These are phyloP conservation scores for Dictyostelium citrinum DNA, from an alignment of 78 protist genomes.

Conservation along the genomic window DNA sequence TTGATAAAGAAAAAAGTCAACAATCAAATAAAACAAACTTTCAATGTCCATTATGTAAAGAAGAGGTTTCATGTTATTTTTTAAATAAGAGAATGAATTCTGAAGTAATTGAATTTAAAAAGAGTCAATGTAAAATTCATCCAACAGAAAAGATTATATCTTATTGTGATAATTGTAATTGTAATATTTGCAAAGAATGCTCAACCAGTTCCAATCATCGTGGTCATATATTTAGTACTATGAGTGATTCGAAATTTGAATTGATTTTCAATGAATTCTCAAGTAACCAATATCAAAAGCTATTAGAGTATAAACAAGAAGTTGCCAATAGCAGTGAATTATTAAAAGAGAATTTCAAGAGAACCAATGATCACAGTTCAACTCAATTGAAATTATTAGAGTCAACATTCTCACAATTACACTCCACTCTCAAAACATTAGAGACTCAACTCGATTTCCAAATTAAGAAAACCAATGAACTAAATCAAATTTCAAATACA, in stretches of 20 bases:
- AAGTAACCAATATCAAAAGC: neutral
- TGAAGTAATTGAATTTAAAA: neutral
- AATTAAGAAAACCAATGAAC: neutral
- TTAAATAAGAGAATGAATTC: neutral
- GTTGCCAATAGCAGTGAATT: neutral
- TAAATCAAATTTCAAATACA: neutral
- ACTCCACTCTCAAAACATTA: neutral
- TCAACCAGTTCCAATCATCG: neutral
- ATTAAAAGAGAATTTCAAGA: neutral
- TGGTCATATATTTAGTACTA: neutral
- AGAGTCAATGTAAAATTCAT: conserved; percentile 2
- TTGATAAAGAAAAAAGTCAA: neutral
- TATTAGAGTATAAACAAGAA: neutral
- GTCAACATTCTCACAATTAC: neutral
- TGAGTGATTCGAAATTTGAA: neutral
- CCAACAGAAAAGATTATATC: neutral
- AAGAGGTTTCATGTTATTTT: neutral
- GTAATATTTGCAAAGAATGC: neutral
- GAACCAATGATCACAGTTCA: neutral
- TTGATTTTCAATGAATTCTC: neutral
- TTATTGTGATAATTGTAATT: neutral
- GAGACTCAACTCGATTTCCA: neutral
- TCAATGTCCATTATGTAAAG: neutral
- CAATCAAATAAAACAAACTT: neutral
- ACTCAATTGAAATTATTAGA: neutral